phyloP scores from a whole-genome alignment of 2,329 filamentous ascomycete genomes.

The Plenodomus lindquistii region DNA sequence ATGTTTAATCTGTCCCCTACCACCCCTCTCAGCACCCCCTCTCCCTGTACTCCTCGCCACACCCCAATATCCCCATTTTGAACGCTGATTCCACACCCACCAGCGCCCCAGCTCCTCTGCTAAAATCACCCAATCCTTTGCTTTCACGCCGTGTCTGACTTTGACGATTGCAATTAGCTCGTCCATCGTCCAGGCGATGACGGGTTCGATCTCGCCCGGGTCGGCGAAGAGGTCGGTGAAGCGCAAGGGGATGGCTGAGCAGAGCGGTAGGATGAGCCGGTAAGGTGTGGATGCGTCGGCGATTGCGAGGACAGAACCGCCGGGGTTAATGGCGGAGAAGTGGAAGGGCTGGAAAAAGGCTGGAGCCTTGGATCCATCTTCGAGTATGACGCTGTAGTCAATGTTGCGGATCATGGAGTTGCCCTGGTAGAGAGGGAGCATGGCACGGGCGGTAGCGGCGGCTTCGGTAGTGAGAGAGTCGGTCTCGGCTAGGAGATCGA shows the following conservation, averaged over 20 bases:
- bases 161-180: slow-evolving; percentile 15
- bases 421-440: slow-evolving; percentile 17
- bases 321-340: slow-evolving; percentile 21
- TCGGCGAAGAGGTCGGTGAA: slow-evolving; percentile 16
- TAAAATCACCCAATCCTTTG: slow-evolving; percentile 14
- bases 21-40: slow-evolving; percentile 11
- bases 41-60: slow-evolving; percentile 14
- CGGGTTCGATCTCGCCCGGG: slow-evolving; percentile 13
- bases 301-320: slow-evolving; percentile 19
- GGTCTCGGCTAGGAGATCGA: slow-evolving; percentile 17
- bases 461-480: slow-evolving; percentile 10
- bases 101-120: slow-evolving; percentile 17
- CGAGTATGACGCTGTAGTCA: slow-evolving; percentile 11
- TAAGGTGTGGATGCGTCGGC: slow-evolving; percentile 15
- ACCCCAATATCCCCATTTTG: slow-evolving; percentile 20
- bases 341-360: slow-evolving; percentile 22
- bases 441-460: slow-evolving; percentile 3
- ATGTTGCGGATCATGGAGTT: slow-evolving; percentile 15
- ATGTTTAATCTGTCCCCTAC: slow-evolving; percentile 10
- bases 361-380: background rate
- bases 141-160: slow-evolving; percentile 11
- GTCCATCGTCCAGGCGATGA: slow-evolving; percentile 17
- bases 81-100: slow-evolving; percentile 22
- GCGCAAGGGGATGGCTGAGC: slow-evolving; percentile 16
- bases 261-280: slow-evolving; percentile 17